Conservation (phyloP, 2,329 filamentous ascomycete species). For the Rhynchosporium agropyri region DNA sequence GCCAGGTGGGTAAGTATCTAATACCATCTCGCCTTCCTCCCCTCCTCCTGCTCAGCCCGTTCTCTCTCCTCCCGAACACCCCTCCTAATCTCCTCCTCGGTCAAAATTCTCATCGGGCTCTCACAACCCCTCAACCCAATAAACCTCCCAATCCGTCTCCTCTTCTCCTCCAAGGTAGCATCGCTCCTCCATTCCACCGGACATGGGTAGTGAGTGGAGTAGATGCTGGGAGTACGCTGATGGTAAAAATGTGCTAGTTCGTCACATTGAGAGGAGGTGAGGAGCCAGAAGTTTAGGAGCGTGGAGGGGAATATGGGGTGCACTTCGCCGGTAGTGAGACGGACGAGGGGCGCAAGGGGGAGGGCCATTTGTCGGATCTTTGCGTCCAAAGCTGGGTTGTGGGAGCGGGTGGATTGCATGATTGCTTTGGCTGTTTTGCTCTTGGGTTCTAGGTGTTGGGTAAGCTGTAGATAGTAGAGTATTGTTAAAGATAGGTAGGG, state of each 20-base stretch:
- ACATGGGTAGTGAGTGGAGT: constrained; percentile 64
- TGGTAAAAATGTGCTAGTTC: constrained; percentile 72
- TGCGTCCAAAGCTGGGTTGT: constrained; percentile 55
- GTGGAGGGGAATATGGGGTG: constrained; percentile 68
- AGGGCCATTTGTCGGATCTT: constrained; percentile 70
- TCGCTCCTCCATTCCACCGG: constrained; percentile 63
- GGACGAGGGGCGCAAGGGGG: constrained; percentile 66
- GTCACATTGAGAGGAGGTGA: constrained; percentile 72
- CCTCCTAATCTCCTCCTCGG: constrained; percentile 41
- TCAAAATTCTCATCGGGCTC: constrained; percentile 46
- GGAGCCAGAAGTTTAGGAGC: constrained; percentile 72
- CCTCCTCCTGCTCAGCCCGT: constrained; percentile 44
- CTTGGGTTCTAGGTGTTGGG: not conserved
- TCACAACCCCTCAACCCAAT: constrained; percentile 70
- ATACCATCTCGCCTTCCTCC: constrained; percentile 38
- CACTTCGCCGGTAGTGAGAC: constrained; percentile 61
- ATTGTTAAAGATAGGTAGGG: not conserved
- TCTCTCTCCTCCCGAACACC: constrained; percentile 45
- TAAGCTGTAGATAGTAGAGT: not conserved
- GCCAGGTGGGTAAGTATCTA: constrained; percentile 13
- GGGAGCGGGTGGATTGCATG: constrained; percentile 29
- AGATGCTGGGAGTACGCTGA: constrained; percentile 62
- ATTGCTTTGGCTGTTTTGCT: not conserved
- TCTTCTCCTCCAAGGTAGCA: constrained; percentile 62
- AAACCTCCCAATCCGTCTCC: constrained; percentile 71